Evolutionary conservation across 2,329 filamentous ascomycete genomes (phyloP).

Genomic region (Karstenula rhodostoma): DNA sequence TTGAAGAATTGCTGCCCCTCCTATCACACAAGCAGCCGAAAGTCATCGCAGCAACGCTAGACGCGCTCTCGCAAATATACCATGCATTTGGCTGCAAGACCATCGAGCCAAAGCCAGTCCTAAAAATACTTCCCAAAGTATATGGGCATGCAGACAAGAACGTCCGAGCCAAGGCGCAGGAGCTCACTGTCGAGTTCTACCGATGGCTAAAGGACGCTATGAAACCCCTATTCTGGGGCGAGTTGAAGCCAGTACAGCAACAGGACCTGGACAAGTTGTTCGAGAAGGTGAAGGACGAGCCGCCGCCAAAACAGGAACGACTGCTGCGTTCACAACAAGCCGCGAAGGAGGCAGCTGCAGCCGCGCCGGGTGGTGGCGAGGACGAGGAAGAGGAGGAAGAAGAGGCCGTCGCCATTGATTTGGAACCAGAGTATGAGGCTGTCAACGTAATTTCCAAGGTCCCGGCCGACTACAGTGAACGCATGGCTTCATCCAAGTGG

Average conservation of each 20-base stretch:
- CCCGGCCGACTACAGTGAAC: conserved; percentile 82
- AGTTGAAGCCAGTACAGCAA: conserved; percentile 95
- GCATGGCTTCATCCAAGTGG: conserved; percentile 91
- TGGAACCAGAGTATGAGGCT: conserved; percentile 72
- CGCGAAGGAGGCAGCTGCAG: conserved; percentile 74
- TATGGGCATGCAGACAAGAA: conserved; percentile 99
- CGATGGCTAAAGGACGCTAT: conserved; percentile 97
- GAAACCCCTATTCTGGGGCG: conserved; percentile 97
- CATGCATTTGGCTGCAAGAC: conserved; percentile 96
- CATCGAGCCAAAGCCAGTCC: conserved; percentile 88
- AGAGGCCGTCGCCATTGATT: conserved; percentile 74
- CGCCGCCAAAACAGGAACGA: conserved; percentile 87
- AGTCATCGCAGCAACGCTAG: conserved; percentile 77
- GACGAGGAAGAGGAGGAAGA: conserved; percentile 63
- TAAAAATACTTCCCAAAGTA: conserved; percentile 87
- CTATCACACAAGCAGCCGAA: conserved; percentile 92
- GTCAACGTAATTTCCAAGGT: conserved; percentile 86
- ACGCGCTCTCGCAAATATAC: conserved; percentile 82
- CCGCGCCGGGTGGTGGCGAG: conserved; percentile 61
- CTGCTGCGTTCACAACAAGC: conserved; percentile 89
- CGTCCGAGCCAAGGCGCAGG: conserved; percentile 91
- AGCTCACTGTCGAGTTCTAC: conserved; percentile 91
- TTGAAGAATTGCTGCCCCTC: conserved; percentile 87
- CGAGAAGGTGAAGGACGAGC: conserved; percentile 89
- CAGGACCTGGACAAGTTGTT: conserved; percentile 93